Base-by-base conservation (phyloP, 768 basidiomycete genomes). In the Lactarius deliciosus region DNA sequence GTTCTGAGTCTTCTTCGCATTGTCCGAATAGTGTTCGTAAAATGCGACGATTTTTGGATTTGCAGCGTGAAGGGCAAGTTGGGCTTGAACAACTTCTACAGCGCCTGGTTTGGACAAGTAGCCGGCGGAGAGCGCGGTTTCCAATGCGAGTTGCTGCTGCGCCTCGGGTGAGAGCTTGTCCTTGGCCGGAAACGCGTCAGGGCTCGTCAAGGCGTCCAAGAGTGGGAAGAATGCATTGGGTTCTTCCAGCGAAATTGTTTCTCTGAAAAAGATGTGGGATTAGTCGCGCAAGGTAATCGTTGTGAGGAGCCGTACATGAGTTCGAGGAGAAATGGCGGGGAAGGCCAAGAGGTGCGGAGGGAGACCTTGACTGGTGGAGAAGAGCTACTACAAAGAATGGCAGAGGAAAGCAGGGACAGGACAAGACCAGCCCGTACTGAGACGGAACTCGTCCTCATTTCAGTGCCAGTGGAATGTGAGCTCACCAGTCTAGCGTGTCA, bases 11-110 rank as follows among this genome's bases (percentile, higher is more conserved):
- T 73, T 47, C 34, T 41, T 47, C 4, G 68, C 67, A 63, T 72
- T 70, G 69, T 78, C 73, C 61, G 77, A 74, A 72, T 94, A 96
- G 74, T 87, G 86, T 60, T 89, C 83, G 74, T 90, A 93, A 73
- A 89, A 91, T 0, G 95, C 94, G 65, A 93, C 87, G 32, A 98
- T 83, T 72, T 86, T 89, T 0, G 96, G 94, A 0, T 86, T 86
- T 8, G 89, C 83, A 3, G 88, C 84, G 70, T 96, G 92, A 61
- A 96, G 79, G 0, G 86, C 89, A 30, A 98, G 81, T 56, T 86
- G 85, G 76, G 90, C 83, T 68, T 92, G 82, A 15, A 94, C 83
- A 1, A 84, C 79, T 32, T 83, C 82, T 16, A 86, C 71, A 0
- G 83, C 76, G 4, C 83, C 84, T 0, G 82, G 78, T 30, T 82